phyloP scores from a whole-genome alignment of 208 protist genomes.

The Trypanosoma brucei region DNA sequence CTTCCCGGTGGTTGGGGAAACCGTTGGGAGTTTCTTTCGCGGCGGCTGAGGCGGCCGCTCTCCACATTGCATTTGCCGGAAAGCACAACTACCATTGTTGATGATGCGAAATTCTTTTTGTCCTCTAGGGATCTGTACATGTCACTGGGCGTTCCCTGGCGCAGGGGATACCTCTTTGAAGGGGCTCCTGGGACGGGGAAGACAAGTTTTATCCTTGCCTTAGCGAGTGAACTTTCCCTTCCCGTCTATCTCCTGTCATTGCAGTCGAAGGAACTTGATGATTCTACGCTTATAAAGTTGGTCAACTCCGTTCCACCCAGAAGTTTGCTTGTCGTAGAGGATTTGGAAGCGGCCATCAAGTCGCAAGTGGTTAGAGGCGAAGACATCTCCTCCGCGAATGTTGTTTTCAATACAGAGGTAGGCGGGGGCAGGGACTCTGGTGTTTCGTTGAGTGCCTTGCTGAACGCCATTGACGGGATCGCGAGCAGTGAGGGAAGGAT shows the following conservation, averaged over 20 bases:
- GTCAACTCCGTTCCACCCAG: conserved; percentile 74
- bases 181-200: conserved; percentile 94
- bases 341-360: conserved; percentile 91
- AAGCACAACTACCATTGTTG: conserved; percentile 42
- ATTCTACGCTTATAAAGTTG: conserved; percentile 77
- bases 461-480: conserved; percentile 96
- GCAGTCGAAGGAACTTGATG: conserved; percentile 64
- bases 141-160: conserved; percentile 91
- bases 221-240: conserved; percentile 87
- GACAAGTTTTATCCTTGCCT: conserved; percentile 86
- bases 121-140: conserved; percentile 74
- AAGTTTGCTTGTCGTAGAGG: conserved; percentile 92
- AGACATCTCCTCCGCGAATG: conserved; percentile 22
- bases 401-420: conserved; percentile 22
- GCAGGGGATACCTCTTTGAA: conserved; percentile 93
- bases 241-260: conserved; percentile 92
- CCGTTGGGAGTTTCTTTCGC: conserved; percentile 63
- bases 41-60: conserved; percentile 57
- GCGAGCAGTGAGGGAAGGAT: conserved; percentile 89
- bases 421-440: conserved; percentile 22
- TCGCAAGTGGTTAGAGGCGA: background rate
- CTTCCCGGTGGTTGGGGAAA: conserved; percentile 45
- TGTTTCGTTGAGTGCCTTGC: conserved; percentile 91
- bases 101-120: conserved; percentile 85
- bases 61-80: conserved; percentile 67